Evolutionary conservation across 768 basidiomycete genomes (phyloP), one percentile per base, ranked within the genome.

Genomic region (Boletus tylopilopsis): DNA sequence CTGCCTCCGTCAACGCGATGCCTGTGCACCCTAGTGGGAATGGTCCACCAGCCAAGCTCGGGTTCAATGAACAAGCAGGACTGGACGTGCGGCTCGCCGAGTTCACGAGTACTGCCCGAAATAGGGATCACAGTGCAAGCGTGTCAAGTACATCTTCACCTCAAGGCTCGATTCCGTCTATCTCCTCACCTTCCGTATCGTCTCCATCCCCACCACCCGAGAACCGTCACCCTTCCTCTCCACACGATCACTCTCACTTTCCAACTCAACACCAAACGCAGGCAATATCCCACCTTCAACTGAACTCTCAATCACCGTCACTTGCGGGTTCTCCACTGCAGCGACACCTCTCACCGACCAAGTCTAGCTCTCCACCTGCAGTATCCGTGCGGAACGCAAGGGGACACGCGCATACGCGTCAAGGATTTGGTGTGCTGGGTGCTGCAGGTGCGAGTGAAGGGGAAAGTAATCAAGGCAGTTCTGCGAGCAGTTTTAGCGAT

Each of bases 401-500:
- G n/a, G 73, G 79, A 9, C 75, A 77, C 49, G 66, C 71, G 8
- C 75, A 79, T 50, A 66, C 72, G 45, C 73, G 76, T 18, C 75
- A 80, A 58, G 70, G 73, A 23, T 71, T 76, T 27, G 53, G 62
- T n/a, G 63, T 59, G 73, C 46, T 70, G 71, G 43, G 74, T 67
- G 49, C 70, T 36, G 59, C 73, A 30, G 70, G 64, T 35, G 61
- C 67, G 32, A 79, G 78, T 56, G 80, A 84, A 48, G 75, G 79
- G 47, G 76, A 75, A 37, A 86, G 85, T 56, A 80, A 73, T 54
- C 77, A 85, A 42, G 81, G 82, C 3, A 90, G 88, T 21, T 81
- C 84, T 36, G 80, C 88, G 0, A 90, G 89, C 7, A 82, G 90
- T 64, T 90, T 92, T 59, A 92, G 90, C 60, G 90, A 93, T 61